A percentile compares a stretch with the other conserved stretches of the same genome.
Evolutionary conservation across 176 grass and related monocot species (phyloP).

Genomic region (Carex cristatella): DNA sequence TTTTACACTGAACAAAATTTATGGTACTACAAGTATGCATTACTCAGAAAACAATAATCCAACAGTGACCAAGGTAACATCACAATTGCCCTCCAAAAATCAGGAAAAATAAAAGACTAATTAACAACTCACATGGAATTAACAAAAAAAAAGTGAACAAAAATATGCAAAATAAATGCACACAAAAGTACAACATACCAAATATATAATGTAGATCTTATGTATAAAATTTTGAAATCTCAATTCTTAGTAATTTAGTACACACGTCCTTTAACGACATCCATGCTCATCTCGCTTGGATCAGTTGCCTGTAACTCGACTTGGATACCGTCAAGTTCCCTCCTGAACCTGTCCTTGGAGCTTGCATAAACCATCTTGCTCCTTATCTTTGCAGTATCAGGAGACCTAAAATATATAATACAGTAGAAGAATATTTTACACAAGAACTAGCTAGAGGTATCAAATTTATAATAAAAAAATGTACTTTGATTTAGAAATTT

Average conservation of each 20-base stretch:
- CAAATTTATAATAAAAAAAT: neutral
- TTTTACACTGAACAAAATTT: slow-evolving; percentile 9
- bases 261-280: slow-evolving; percentile 28
- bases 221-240: slow-evolving; percentile 6
- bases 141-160: neutral
- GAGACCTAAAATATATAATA: slow-evolving; percentile 1
- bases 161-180: slow-evolving; percentile 9
- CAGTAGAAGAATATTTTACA: neutral
- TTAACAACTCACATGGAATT: slow-evolving; percentile 11
- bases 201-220: slow-evolving; percentile 8
- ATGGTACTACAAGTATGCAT: neutral
- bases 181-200: slow-evolving; percentile 19
- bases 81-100: neutral
- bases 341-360: slow-evolving; percentile 21
- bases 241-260: slow-evolving; percentile 16
- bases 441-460: neutral
- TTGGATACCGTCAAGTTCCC: slow-evolving; percentile 23
- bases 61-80: slow-evolving; percentile 9
- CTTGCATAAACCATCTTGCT: slow-evolving; percentile 28
- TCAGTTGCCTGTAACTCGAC: slow-evolving; percentile 23
- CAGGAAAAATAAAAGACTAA: slow-evolving; percentile 5
- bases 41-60: slow-evolving; percentile 22
- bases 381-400: slow-evolving; percentile 19
- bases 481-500: neutral
- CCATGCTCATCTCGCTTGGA: slow-evolving; percentile 26